Evolutionary conservation across 257 asterid genomes (phyloP).

Genomic region (Solanum rostratum): DNA sequence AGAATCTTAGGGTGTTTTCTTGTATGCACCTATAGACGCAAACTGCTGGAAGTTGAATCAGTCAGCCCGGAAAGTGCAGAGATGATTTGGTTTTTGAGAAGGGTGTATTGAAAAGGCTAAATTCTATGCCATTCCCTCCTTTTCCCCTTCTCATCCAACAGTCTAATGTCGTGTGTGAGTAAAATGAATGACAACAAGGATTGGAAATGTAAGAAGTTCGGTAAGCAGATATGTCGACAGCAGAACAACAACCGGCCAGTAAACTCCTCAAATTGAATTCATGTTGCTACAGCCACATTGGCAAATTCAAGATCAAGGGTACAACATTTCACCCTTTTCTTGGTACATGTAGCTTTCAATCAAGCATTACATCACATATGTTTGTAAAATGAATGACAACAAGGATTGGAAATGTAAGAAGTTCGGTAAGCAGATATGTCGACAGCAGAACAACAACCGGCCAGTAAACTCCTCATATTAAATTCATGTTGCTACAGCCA

Average conservation of each 20-base stretch:
- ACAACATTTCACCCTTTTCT: too few species aligned
- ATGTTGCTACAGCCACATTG: slow-evolving; percentile 41
- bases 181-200: slow-evolving; percentile 2
- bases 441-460: slow-evolving; percentile 41
- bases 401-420: neutral
- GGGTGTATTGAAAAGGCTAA: slow-evolving; percentile 7
- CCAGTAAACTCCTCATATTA: slow-evolving; percentile 34
- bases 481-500: slow-evolving; percentile 37
- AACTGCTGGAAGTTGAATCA: slow-evolving; percentile 2
- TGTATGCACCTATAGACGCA: slow-evolving; percentile 5
- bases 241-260: slow-evolving; percentile 54
- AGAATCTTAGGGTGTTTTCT: neutral
- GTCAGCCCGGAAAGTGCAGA: slow-evolving; percentile 16
- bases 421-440: slow-evolving; percentile 30
- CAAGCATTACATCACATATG: too few species aligned
- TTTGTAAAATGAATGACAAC: neutral
- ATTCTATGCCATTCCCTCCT: neutral
- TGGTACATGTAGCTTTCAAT: too few species aligned
- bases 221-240: slow-evolving; percentile 32
- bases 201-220: neutral
- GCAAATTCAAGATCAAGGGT: slow-evolving; percentile 33
- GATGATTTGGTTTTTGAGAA: slow-evolving; percentile 6
- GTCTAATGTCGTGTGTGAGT: neutral
- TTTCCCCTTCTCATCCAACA: slow-evolving; percentile 1
- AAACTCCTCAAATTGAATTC: slow-evolving; percentile 17